These are phyloP conservation scores for Papiliotrema fonsecae DNA, from an alignment of 1,284 basidiomycete genomes.

Conservation along the genomic window DNA sequence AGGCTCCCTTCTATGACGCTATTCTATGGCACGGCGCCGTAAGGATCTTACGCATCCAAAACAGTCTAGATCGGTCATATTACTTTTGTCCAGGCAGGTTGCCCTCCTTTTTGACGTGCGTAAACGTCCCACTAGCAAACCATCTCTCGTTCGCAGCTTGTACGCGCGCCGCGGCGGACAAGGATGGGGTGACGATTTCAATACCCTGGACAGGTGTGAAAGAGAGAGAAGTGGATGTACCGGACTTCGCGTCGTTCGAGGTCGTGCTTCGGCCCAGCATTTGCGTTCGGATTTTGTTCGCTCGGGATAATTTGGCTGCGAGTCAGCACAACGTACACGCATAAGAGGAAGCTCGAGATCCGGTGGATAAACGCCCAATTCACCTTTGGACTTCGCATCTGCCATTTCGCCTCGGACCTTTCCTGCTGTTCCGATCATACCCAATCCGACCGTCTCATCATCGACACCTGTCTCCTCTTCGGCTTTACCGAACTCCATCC, in stretches of 20 bases:
- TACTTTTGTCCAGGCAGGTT: conserved; percentile 43
- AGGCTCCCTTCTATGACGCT: too few relatives aligned
- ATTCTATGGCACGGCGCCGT: too few relatives aligned
- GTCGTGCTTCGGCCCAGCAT: conserved; percentile 69
- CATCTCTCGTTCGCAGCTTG: conserved; percentile 89
- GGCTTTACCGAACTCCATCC: conserved; percentile 90
- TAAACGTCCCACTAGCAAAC: conserved; percentile 80
- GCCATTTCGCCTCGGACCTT: conserved; percentile 79
- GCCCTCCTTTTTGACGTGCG: conserved; percentile 46
- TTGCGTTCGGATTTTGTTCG: conserved; percentile 84
- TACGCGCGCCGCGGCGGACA: conserved; percentile 68
- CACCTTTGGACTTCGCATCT: conserved; percentile 83
- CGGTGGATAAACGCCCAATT: too few relatives aligned
- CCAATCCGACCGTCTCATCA: conserved; percentile 92
- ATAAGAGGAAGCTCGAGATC: too few relatives aligned
- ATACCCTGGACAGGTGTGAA: conserved; percentile 98
- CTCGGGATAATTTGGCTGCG: conserved; percentile 90
- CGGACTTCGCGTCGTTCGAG: conserved; percentile 55
- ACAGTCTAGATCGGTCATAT: too few relatives aligned
- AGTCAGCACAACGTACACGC: too few relatives aligned
- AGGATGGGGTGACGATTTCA: conserved; percentile 73
- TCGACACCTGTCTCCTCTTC: conserved; percentile 95
- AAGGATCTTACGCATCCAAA: too few relatives aligned
- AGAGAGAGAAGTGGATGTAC: conserved; percentile 83
- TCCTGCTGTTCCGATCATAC: conserved; percentile 89